Evolutionary conservation across 441 rosid genomes (phyloP).

Genomic region (Melastoma candidum): DNA sequence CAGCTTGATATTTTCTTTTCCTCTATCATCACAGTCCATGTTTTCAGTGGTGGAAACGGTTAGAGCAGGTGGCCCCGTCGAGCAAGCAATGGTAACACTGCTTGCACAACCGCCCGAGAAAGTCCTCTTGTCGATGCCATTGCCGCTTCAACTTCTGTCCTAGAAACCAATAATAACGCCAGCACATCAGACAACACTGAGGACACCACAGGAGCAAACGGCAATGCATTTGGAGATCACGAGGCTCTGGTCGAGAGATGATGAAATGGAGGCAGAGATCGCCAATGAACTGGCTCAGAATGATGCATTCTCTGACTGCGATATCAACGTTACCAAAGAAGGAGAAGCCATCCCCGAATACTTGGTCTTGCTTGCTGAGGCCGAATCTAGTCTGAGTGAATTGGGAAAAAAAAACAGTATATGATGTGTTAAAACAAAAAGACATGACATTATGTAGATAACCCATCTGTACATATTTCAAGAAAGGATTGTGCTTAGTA

Average conservation of each 20-base stretch:
- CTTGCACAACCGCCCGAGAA: constrained; percentile 23
- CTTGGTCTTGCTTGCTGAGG: constrained; percentile 37
- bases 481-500: no score
- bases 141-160: constrained; percentile 10
- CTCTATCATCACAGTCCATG: background rate
- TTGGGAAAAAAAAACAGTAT: no score
- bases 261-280: constrained; percentile 63
- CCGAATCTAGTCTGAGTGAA: no score
- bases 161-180: constrained; percentile 2
- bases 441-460: no score
- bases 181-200: constrained; percentile 5
- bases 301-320: constrained; percentile 65
- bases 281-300: constrained; percentile 41
- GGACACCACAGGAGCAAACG: background rate
- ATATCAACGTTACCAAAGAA: constrained; percentile 55
- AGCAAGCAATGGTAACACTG: constrained; percentile 40
- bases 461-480: no score
- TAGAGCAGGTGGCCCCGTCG: constrained; percentile 35
- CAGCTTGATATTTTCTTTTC: constrained; percentile 31
- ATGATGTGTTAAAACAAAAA: no score
- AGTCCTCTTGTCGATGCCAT: constrained; percentile 11
- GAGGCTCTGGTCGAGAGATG: constrained; percentile 28
- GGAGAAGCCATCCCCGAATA: constrained; percentile 75
- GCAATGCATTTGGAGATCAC: constrained; percentile 10
- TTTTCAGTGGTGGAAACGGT: constrained; percentile 48